Evolutionary conservation across 2,329 filamentous ascomycete species (phyloP), one percentile per base, ranked within the genome.

Genomic region (Exophiala sp.): DNA sequence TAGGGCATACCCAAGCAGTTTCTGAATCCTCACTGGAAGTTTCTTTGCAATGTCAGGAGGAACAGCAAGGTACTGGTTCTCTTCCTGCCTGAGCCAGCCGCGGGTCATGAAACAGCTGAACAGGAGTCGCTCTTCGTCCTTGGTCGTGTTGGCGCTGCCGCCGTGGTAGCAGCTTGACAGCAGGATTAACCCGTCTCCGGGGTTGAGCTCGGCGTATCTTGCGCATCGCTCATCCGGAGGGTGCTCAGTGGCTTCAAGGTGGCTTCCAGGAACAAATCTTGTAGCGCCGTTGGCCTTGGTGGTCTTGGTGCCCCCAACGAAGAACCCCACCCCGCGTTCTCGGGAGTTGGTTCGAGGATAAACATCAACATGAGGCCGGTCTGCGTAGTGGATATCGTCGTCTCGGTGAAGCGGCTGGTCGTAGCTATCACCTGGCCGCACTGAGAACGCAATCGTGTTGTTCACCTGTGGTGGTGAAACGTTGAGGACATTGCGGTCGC

Each of bases 51-150:
- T 38, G 14, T 55, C 49, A 18, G 46, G 3, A 3, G 57, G 55
- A 3, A 58, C 47, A 2, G 60, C 52, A n/a, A 73, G 60, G 49
- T 67, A 72, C 53, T 72, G 69, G 41, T 73, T 74, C 60, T 75
- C 71, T 50, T 71, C 51, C 46, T 54, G 68, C 1, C 70, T 61
- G 24, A 73, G 48, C 45, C 60, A 70, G 2, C 69, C 69, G 29
- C 65, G 58, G 1, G 65, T 69, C 33, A 65, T 63, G 49, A 72
- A 73, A 5, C 62, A 63, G 5, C 64, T 63, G 41, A 66, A 70
- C 2, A 72, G 46, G 1, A 72, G 59, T 2, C 52, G 59, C 54
- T 3, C 65, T 60, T 24, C 66, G 68, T 4, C 66, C 69, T 39
- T 72, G 66, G 49, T 67, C 18, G 34, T 55, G 35, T 55, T 50